Evolutionary conservation across 768 basidiomycete genomes (phyloP), one percentile per base, ranked within the genome.

Genomic region (Cystobasidium tubakii): DNA sequence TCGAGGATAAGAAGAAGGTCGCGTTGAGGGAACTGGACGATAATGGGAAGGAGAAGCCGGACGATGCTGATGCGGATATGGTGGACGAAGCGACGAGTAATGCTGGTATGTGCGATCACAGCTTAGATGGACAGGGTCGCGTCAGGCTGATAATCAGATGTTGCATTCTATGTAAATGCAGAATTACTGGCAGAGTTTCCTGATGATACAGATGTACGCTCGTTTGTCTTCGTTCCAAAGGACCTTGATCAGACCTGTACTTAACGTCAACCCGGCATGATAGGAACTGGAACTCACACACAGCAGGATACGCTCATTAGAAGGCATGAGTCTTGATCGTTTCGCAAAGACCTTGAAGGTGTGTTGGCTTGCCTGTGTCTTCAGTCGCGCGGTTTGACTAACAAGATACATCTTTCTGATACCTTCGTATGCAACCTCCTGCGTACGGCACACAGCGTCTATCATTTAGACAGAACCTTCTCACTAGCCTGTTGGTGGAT

Each of bases 251-350:
- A 10, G 39, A 69, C 23, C 9, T 54, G 54, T 69, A 54, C 66
- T 69, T 23, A 19, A 19, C 42, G 31, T 69, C 13, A 23, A 63
- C n/a, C 9, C 62, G 25, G 27, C 36, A n/a, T 25, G 9, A 57
- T 60, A 75, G 72, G 79, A 79, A 46, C 72, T 79, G 27, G 79
- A 79, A 62, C 50, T 79, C 27, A 79, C 79, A 3, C 79, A 79
- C 57, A 50, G 76, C 0, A 60, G 79, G 31, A 23, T 79, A 17
- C 70, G 73, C 43, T 76, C 78, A 6, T 36, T 79, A 15, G 63
- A 71, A 12, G 77, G 74, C 0, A 62, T 79, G 33, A 69, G 74
- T 4, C 27, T 79, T 15, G 44, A 73, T 27, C 71, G 78, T 7
- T 79, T 79, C 71, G 64, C 54, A 9, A 75, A 77, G 23, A 74